Conservation (phyloP, 768 basidiomycete species). For the Leucocoprinus sp. region DNA sequence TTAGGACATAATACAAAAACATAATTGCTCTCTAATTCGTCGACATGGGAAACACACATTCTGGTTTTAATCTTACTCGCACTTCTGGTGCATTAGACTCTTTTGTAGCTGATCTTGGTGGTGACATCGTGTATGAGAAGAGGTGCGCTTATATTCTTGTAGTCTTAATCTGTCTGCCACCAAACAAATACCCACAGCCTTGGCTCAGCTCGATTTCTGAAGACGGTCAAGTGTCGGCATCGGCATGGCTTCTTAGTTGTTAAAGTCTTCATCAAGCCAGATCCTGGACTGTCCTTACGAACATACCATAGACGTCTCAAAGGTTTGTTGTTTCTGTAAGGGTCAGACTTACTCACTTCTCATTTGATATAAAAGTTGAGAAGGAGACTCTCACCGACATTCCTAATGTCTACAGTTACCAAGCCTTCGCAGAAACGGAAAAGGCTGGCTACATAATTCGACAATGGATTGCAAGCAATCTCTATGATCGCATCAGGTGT, state of each 20-base stretch:
- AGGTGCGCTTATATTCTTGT: conserved; percentile 41
- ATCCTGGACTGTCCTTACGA: conserved; percentile 72
- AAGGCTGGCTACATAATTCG: conserved; percentile 92
- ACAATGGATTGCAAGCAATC: conserved; percentile 89
- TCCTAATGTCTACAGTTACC: conserved; percentile 83
- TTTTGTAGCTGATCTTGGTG: conserved; percentile 81
- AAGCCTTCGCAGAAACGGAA: conserved; percentile 88
- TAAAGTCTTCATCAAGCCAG: conserved; percentile 95
- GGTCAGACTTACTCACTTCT: not conserved
- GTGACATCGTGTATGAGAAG: conserved; percentile 86
- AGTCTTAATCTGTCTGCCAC: not conserved
- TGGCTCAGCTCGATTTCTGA: conserved; percentile 61
- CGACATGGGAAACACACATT: conserved; percentile 72
- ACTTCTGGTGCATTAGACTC: conserved; percentile 81
- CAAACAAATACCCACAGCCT: conserved; percentile 31
- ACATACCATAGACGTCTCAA: conserved; percentile 74
- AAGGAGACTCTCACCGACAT: conserved; percentile 79
- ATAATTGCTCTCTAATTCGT: not conserved
- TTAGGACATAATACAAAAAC: not conserved
- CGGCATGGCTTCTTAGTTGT: conserved; percentile 76
- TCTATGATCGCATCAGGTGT: conserved; percentile 96
- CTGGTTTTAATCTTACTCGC: conserved; percentile 61
- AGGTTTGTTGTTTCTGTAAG: conserved; percentile 32
- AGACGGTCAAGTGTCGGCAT: conserved; percentile 86
- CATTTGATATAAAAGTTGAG: conserved; percentile 47